A percentile compares a stretch with the other conserved stretches of the same genome.
Conservation (phyloP, 2,329 filamentous ascomycete species). For the Verticillium klebahnii region DNA sequence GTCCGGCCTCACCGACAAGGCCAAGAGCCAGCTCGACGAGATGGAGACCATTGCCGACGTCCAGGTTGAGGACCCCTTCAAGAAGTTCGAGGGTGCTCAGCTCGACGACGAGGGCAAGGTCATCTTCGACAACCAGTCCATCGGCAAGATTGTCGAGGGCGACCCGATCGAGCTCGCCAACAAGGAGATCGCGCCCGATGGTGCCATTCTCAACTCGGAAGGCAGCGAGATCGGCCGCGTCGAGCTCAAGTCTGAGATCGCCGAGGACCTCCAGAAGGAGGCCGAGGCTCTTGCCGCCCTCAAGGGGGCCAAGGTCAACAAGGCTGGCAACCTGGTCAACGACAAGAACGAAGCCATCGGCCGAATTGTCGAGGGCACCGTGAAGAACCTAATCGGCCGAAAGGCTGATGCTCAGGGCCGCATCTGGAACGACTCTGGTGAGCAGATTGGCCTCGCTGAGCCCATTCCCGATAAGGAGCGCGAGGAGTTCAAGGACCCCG, state of each 20-base stretch:
- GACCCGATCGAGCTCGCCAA: constrained; percentile 27
- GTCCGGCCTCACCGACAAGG: neutral
- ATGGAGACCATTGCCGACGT: constrained; percentile 8
- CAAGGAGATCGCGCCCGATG: constrained; percentile 29
- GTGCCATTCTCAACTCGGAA: constrained; percentile 29
- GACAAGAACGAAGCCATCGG: constrained; percentile 52
- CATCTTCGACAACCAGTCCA: constrained; percentile 29
- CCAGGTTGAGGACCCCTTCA: constrained; percentile 21
- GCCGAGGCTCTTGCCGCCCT: constrained; percentile 38
- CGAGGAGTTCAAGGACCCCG: constrained; percentile 39
- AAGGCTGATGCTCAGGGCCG: constrained; percentile 62
- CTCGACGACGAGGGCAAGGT: constrained; percentile 31
- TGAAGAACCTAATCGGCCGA: constrained; percentile 59
- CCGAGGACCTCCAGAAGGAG: constrained; percentile 21
- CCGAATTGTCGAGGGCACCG: constrained; percentile 58
- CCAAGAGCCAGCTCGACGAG: constrained; percentile 3
- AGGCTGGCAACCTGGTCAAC: constrained; percentile 53
- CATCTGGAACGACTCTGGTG: constrained; percentile 67
- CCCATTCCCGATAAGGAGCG: constrained; percentile 54
- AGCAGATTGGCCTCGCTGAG: constrained; percentile 63
- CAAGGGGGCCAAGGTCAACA: constrained; percentile 53
- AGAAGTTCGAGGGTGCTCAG: constrained; percentile 29
- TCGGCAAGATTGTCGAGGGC: constrained; percentile 32
- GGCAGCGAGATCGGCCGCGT: constrained; percentile 28
- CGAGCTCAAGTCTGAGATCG: constrained; percentile 23